Evolutionary conservation across 2,329 filamentous ascomycete species (phyloP).

Genomic region (Cytospora schulzeri): DNA sequence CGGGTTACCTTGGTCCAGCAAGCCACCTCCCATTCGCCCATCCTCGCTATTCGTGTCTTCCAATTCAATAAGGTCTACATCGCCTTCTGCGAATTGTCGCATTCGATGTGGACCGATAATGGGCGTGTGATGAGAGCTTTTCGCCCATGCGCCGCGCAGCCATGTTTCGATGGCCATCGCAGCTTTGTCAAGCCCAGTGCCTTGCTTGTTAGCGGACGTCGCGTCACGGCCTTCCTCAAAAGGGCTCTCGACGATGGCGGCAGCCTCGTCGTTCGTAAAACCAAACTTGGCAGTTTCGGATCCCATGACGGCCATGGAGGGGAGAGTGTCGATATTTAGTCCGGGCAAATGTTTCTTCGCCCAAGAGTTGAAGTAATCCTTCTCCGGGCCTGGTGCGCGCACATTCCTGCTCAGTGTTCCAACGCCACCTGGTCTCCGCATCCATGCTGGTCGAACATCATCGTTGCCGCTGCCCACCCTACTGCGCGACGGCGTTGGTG

Average conservation of each 20-base stretch:
- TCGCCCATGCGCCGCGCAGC: conserved; percentile 78
- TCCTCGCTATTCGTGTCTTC: conserved; percentile 63
- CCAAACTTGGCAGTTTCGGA: conserved; percentile 62
- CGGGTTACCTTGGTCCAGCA: conserved; percentile 27
- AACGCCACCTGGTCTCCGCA: conserved; percentile 84
- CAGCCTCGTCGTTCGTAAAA: conserved; percentile 44
- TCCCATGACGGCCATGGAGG: conserved; percentile 67
- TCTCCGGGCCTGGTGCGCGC: conserved; percentile 76
- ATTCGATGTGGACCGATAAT: conserved; percentile 39
- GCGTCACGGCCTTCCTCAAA: conserved; percentile 51
- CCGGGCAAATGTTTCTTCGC: conserved; percentile 81
- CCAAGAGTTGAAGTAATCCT: conserved; percentile 82
- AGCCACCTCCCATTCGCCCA: conserved; percentile 36
- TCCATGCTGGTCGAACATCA: conserved; percentile 57
- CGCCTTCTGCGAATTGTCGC: conserved; percentile 39
- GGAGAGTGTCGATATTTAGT: conserved; percentile 69
- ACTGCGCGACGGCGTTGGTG: conserved; percentile 41
- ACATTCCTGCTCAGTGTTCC: conserved; percentile 76
- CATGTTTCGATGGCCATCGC: conserved; percentile 88
- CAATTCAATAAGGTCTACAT: conserved; percentile 72
- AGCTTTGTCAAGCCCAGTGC: conserved; percentile 72
- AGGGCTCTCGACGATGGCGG: conserved; percentile 54
- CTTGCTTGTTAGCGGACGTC: conserved; percentile 46
- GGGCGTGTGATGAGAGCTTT: conserved; percentile 56
- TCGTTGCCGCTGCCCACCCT: conserved; percentile 42